Evolutionary conservation across 352 stramenopile species (phyloP).

Genomic region (Globisporangium abappressorium): DNA sequence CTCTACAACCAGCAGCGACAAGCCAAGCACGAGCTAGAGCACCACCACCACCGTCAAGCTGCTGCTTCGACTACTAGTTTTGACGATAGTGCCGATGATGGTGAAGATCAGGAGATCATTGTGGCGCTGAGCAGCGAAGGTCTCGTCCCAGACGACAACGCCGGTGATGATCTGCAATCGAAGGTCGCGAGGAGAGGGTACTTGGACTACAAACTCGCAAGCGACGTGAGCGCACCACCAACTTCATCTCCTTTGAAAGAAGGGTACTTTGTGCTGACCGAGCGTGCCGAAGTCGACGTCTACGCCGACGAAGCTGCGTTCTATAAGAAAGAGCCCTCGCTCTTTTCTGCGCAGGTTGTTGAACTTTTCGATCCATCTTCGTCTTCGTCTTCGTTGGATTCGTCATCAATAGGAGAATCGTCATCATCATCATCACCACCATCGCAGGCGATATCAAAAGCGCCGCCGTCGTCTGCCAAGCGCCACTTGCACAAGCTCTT

Average conservation of each 20-base stretch:
- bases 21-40: constrained; percentile 8
- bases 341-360: constrained; percentile 27
- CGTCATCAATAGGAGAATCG: background rate
- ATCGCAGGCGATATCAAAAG: background rate
- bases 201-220: constrained; percentile 16
- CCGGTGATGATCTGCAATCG: background rate
- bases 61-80: background rate
- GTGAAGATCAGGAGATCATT: constrained; percentile 2
- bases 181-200: constrained; percentile 10
- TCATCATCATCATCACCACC: background rate
- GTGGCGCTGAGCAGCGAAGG: background rate
- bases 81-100: background rate
- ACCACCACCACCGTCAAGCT: background rate
- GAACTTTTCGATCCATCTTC: constrained; percentile 26
- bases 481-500: constrained; percentile 26
- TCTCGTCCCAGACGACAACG: background rate
- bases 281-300: constrained; percentile 31
- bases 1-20: constrained; percentile 49
- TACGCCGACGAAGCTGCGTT: constrained; percentile 49
- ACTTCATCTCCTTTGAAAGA: constrained; percentile 21
- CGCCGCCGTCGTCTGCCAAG: constrained; percentile 8
- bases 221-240: constrained; percentile 7
- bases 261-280: constrained; percentile 34
- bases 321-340: constrained; percentile 20
- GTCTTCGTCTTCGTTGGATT: background rate